These are phyloP conservation scores for Pythium plurisporium DNA, from an alignment of 352 stramenopile species.

Conservation along the genomic window DNA sequence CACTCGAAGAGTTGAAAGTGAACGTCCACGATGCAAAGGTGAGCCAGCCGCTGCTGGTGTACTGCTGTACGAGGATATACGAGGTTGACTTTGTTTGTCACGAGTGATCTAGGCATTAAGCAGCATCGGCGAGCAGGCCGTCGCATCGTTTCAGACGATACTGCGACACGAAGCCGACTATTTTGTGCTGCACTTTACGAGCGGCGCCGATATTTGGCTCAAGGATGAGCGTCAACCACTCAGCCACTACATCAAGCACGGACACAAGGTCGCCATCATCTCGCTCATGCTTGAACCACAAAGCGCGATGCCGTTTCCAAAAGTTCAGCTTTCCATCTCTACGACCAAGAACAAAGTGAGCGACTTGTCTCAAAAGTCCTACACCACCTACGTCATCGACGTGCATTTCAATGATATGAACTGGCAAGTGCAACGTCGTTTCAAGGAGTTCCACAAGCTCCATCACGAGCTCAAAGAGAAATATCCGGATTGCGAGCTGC, in stretches of 20 bases:
- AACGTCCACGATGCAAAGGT: slow-evolving; percentile 16
- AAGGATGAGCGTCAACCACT: slow-evolving; percentile 48
- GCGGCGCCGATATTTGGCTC: slow-evolving; percentile 36
- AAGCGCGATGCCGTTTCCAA: slow-evolving; percentile 61
- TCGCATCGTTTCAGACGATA: slow-evolving; percentile 24
- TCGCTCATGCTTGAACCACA: slow-evolving; percentile 28
- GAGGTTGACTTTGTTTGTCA: background rate
- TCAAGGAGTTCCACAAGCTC: slow-evolving; percentile 59
- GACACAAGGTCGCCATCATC: slow-evolving; percentile 23
- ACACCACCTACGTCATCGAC: slow-evolving; percentile 69
- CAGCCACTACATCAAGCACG: slow-evolving; percentile 33
- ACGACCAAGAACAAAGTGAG: slow-evolving; percentile 76
- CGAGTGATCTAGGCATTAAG: background rate
- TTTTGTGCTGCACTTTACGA: slow-evolving; percentile 39
- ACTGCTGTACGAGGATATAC: too few relatives aligned
- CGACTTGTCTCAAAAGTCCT: slow-evolving; percentile 65
- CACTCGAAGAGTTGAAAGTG: slow-evolving; percentile 43
- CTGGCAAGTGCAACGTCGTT: slow-evolving; percentile 66
- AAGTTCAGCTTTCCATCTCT: slow-evolving; percentile 51
- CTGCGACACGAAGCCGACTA: slow-evolving; percentile 35
- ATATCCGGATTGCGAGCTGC: slow-evolving; percentile 29
- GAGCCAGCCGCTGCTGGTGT: background rate
- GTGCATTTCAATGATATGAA: slow-evolving; percentile 63
- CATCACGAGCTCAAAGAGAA: slow-evolving; percentile 69
- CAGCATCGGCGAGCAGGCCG: background rate